phyloP scores from a whole-genome alignment of 805 yeast species.

The Yueomyces sp. region DNA sequence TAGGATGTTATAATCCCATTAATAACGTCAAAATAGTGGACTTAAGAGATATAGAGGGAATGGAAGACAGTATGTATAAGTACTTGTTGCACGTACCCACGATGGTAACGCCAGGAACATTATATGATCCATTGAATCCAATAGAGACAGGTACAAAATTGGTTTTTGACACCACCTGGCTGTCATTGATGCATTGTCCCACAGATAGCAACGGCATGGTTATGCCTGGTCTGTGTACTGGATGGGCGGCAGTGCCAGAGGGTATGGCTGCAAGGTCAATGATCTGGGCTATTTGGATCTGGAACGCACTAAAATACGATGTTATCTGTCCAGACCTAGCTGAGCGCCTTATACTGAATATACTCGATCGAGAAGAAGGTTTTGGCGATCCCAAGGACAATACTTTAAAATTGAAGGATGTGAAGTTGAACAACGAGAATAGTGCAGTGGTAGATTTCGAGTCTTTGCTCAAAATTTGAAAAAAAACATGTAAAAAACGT shows the following conservation, averaged over 20 bases:
- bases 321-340: too few relatives aligned
- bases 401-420: too few relatives aligned
- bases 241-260: constrained; percentile 22
- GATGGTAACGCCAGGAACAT: constrained; percentile 16
- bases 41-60: constrained; percentile 4
- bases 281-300: constrained; percentile 5
- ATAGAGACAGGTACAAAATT: constrained; percentile 15
- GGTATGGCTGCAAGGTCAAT: constrained; percentile 16
- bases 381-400: too few relatives aligned
- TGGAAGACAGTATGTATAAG: neutral
- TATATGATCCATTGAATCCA: constrained; percentile 4
- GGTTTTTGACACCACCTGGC: constrained; percentile 21
- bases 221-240: constrained; percentile 22
- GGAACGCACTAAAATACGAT: neutral
- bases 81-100: constrained; percentile 23
- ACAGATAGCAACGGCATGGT: constrained; percentile 12
- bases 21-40: constrained; percentile 15
- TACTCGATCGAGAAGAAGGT: too few relatives aligned
- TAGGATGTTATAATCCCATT: constrained; percentile 11
- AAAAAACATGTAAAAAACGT: too few relatives aligned
- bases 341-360: too few relatives aligned
- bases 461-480: too few relatives aligned
- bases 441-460: too few relatives aligned
- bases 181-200: constrained; percentile 11
- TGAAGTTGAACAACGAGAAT: too few relatives aligned